phyloP scores from a whole-genome alignment of 495 filamentous ascomycete species.

The Ramalina intermedia region DNA sequence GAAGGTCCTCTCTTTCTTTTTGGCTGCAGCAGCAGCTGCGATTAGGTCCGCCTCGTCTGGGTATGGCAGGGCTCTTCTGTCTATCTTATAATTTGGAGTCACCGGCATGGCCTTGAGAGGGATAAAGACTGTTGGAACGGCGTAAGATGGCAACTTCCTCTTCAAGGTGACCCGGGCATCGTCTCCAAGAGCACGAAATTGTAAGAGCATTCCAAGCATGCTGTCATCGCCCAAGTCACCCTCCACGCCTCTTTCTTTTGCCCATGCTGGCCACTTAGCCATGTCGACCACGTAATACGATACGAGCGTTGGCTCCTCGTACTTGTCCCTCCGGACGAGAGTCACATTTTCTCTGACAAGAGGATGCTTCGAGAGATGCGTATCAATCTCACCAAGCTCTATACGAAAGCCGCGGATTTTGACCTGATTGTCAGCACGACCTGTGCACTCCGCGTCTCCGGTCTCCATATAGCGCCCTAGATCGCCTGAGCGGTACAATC shows the following conservation, averaged over 20 bases:
- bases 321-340: constrained; percentile 69
- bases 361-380: constrained; percentile 37
- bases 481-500: constrained; percentile 69
- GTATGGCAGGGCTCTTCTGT: constrained; percentile 82
- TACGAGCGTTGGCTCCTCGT: constrained; percentile 80
- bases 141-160: constrained; percentile 62
- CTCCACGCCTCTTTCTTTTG: constrained; percentile 37
- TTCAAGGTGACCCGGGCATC: constrained; percentile 65
- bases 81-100: constrained; percentile 54
- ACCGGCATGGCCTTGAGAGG: constrained; percentile 68
- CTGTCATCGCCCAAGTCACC: constrained; percentile 28
- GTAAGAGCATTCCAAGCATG: constrained; percentile 47
- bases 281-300: constrained; percentile 83
- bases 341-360: constrained; percentile 81
- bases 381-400: constrained; percentile 8
- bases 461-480: constrained; percentile 27
- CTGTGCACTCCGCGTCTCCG: constrained; percentile 33
- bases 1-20: constrained; percentile 26
- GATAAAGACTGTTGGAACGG: constrained; percentile 70
- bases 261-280: constrained; percentile 54
- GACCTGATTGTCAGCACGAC: constrained; percentile 78
- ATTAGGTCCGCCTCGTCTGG: constrained; percentile 56
- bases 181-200: constrained; percentile 52
- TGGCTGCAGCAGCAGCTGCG: constrained; percentile 28
- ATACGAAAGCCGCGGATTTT: constrained; percentile 3